Conservation (phyloP, 331 rosid species). For the Acacia pycnantha region DNA sequence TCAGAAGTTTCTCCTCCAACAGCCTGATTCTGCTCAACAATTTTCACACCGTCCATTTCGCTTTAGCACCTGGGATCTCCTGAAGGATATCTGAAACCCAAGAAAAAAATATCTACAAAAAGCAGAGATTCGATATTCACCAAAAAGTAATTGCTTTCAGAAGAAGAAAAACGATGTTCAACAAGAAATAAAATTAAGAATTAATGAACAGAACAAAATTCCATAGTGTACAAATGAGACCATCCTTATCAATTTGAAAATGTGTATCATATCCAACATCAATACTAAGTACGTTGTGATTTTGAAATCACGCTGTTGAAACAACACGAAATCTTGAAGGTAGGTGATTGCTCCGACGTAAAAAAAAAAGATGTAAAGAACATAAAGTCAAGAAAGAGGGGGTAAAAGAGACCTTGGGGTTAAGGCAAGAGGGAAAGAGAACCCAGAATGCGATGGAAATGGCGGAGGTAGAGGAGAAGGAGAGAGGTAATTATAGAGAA, state of each 20-base stretch:
- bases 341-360: neutral
- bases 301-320: too few relatives aligned
- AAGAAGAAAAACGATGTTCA: neutral
- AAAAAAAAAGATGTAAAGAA: neutral
- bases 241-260: neutral
- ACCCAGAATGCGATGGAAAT: neutral
- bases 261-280: neutral
- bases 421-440: neutral
- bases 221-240: neutral
- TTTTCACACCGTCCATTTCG: conserved; percentile 7
- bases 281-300: neutral
- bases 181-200: neutral
- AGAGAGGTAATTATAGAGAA: neutral
- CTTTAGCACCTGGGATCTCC: conserved; percentile 4
- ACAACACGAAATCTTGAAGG: neutral
- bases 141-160: neutral
- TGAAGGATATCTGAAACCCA: neutral
- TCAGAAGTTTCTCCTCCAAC: neutral
- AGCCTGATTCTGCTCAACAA: neutral
- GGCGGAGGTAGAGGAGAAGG: neutral
- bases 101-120: neutral
- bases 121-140: neutral
- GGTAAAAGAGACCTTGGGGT: neutral
- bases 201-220: neutral
- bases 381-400: neutral